Evolutionary conservation across 257 asterid genomes (phyloP), one percentile per base, ranked within the genome.

Genomic region (Solanum bulbocastanum): DNA sequence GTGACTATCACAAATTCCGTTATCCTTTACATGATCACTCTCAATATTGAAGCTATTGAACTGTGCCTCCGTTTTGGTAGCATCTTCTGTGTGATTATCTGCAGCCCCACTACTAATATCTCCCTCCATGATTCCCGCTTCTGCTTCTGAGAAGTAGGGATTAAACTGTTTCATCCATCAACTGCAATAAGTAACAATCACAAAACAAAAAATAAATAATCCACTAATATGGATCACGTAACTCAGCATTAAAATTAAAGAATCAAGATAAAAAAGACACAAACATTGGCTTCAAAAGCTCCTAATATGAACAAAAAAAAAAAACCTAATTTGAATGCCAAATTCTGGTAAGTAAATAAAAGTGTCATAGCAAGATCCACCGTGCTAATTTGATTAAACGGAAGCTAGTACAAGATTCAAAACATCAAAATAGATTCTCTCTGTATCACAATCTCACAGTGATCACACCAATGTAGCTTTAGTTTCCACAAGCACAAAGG

Each of bases 91-190:
- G 49, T 72, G 93, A 88, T 90, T 90, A 82, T 90, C 96, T 69
- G 60, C 89, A 83, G 78, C 89, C 78, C 87, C 92, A 75, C 74
- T 87, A 87, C 87, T 90, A 88, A 86, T 94, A 82, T 89, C 85
- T 87, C 90, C 94, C 89, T 91, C 95, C 74, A 85, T 86, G 5
- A 92, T 88, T 95, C 92, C 94, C 16, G 14, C 49, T 58, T 86
- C 22, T 73, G 88, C 33, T 33, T 72, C 46, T 72, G 13, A 75
- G 35, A 30, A 79, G 66, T 49, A 79, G 73, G 84, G 79, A 79
- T 90, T 87, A 90, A 87, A 87, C 79, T 42, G 84, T 56, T 37
- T 83, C 85, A 35, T 72, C 88, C 84, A 86, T 76, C 88, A 73
- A 73, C 88, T 86, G 62, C 27, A 39, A 40, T 20, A 18, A 42